Conservation (phyloP, 1,284 basidiomycete genomes). For the Ustilago sp. region DNA sequence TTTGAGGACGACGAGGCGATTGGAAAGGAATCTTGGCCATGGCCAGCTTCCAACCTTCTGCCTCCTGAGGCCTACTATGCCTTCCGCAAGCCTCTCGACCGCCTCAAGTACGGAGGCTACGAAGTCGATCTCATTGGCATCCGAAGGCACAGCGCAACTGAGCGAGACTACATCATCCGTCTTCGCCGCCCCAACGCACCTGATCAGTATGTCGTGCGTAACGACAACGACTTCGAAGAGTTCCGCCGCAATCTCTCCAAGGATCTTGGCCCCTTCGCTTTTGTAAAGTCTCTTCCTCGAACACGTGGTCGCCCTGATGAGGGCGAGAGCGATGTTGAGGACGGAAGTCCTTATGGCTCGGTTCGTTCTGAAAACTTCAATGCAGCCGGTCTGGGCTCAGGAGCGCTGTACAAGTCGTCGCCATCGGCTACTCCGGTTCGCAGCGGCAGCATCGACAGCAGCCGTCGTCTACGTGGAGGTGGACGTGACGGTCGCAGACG, state of each 20-base stretch:
- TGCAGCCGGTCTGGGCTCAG: slow-evolving; percentile 43
- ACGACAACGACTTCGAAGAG: slow-evolving; percentile 65
- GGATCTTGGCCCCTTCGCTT: slow-evolving; percentile 57
- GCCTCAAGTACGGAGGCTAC: slow-evolving; percentile 62
- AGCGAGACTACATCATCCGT: slow-evolving; percentile 61
- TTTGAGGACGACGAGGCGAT: slow-evolving; percentile 41
- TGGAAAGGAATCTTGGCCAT: slow-evolving; percentile 54
- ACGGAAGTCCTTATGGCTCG: slow-evolving; percentile 36
- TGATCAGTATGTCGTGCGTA: slow-evolving; percentile 62
- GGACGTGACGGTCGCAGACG: slow-evolving; percentile 38
- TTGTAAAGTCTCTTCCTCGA: slow-evolving; percentile 59
- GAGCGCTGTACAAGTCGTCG: slow-evolving; percentile 31
- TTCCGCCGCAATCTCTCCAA: slow-evolving; percentile 55
- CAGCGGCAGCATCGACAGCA: slow-evolving; percentile 23
- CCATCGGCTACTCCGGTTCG: not conserved
- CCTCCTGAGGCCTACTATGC: slow-evolving; percentile 64
- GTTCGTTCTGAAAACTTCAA: slow-evolving; percentile 40
- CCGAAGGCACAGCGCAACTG: slow-evolving; percentile 40
- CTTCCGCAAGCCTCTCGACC: slow-evolving; percentile 60
- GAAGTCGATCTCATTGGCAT: slow-evolving; percentile 65
- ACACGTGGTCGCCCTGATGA: slow-evolving; percentile 52
- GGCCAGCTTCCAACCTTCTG: slow-evolving; percentile 60
- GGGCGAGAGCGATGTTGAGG: slow-evolving; percentile 45
- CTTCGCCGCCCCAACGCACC: slow-evolving; percentile 62
- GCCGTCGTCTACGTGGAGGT: slow-evolving; percentile 28